phyloP scores from a whole-genome alignment of 306 rosid species.

The Luffa acutangula region DNA sequence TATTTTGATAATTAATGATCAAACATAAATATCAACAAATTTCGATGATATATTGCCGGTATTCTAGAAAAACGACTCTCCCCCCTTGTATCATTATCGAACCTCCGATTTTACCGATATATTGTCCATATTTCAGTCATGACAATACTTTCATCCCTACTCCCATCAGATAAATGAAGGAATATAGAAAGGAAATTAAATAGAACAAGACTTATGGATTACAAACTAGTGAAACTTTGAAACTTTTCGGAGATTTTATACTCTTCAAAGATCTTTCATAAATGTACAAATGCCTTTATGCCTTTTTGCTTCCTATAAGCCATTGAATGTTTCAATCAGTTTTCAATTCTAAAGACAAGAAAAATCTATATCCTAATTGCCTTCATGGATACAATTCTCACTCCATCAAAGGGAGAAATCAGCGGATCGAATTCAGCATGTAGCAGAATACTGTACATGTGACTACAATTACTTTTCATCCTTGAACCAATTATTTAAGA shows the following conservation, averaged over 20 bases:
- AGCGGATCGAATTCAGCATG: not conserved
- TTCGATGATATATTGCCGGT: too few species aligned
- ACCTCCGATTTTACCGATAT: too few species aligned
- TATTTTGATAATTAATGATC: too few species aligned
- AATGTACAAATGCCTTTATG: not conserved
- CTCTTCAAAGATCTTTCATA: not conserved
- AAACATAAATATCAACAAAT: too few species aligned
- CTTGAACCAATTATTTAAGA: constrained; percentile 45
- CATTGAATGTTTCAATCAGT: not conserved
- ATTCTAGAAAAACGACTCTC: too few species aligned
- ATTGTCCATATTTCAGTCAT: too few species aligned
- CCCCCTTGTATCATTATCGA: too few species aligned
- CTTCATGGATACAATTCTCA: not conserved
- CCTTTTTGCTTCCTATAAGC: not conserved
- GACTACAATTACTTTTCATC: constrained; percentile 23
- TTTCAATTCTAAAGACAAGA: not conserved
- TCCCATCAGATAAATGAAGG: not conserved
- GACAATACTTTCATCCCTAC: too few species aligned
- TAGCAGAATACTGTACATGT: not conserved
- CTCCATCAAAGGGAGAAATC: not conserved
- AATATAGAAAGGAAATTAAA: not conserved
- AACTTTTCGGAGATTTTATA: not conserved
- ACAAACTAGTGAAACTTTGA: not conserved
- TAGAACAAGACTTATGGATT: not conserved
- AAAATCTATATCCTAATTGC: not conserved